These are phyloP conservation scores for Pestalotiopsis sp. DNA, from an alignment of 2,329 filamentous ascomycete species.

Conservation along the genomic window DNA sequence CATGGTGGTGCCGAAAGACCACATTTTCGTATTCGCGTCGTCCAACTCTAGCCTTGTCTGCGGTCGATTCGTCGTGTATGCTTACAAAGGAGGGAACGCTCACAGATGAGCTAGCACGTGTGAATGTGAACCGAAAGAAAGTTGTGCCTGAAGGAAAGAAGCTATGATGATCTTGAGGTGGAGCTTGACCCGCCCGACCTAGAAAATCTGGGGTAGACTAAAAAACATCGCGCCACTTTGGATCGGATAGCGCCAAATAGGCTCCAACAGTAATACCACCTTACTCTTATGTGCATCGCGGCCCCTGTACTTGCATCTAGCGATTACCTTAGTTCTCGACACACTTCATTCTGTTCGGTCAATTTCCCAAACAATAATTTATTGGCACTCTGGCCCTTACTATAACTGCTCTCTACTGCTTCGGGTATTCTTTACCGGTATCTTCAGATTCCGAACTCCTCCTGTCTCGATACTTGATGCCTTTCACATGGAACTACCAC, in stretches of 20 bases:
- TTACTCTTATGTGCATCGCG: background rate
- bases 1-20: conserved; percentile 38
- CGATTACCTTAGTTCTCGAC: background rate
- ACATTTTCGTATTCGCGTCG: conserved; percentile 23
- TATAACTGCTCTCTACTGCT: too few species aligned
- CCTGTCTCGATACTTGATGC: background rate
- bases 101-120: background rate
- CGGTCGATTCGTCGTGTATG: background rate
- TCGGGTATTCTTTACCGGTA: background rate
- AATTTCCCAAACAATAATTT: background rate
- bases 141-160: background rate
- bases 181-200: background rate
- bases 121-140: background rate
- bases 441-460: background rate
- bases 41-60: too few species aligned
- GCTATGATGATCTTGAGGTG: background rate
- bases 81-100: conserved; percentile 1
- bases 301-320: background rate
- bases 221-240: background rate
- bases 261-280: background rate
- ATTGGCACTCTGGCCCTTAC: too few species aligned
- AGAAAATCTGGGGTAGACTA: conserved; percentile 7
- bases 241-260: background rate
- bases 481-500: background rate
- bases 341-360: too few species aligned